These are phyloP conservation scores for Diplodia intermedia DNA, from an alignment of 2,329 filamentous ascomycete species.

Conservation along the genomic window DNA sequence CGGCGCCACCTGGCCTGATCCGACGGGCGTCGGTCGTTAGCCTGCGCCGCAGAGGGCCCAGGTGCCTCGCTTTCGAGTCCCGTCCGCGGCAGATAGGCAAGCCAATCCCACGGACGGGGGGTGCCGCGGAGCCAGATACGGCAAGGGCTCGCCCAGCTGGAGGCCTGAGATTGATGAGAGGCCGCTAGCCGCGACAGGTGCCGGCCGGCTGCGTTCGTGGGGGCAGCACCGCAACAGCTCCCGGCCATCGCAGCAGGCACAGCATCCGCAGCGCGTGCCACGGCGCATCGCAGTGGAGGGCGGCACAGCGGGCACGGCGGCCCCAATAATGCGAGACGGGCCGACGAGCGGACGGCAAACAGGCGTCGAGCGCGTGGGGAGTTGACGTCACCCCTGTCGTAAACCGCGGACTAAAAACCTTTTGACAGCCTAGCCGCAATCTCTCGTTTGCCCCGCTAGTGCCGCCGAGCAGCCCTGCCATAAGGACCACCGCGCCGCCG, in stretches of 20 bases:
- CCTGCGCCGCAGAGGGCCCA: not conserved
- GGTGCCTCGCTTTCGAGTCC: not conserved
- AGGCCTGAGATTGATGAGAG: not conserved
- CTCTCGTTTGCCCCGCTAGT: slow-evolving; percentile 18
- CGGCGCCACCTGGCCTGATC: slow-evolving; percentile 1
- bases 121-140: not conserved
- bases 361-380: slow-evolving; percentile 5
- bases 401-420: slow-evolving; percentile 23
- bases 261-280: too few relatives aligned
- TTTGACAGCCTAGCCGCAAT: slow-evolving; percentile 27
- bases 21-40: not conserved
- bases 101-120: not conserved
- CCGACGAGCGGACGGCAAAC: not conserved
- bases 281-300: not conserved
- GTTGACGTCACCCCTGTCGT: slow-evolving; percentile 19
- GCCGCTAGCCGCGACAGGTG: not conserved
- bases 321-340: slow-evolving; percentile 15
- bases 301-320: not conserved
- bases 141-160: not conserved
- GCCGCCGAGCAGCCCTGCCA: slow-evolving; percentile 22
- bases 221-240: not conserved
- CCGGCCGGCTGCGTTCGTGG: not conserved
- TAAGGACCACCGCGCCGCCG: slow-evolving; percentile 24
- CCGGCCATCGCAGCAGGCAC: too few relatives aligned
- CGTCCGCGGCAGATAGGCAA: too few relatives aligned